These are phyloP conservation scores for Spiraea crenata DNA, from an alignment of 331 rosid genomes.

Conservation along the genomic window DNA sequence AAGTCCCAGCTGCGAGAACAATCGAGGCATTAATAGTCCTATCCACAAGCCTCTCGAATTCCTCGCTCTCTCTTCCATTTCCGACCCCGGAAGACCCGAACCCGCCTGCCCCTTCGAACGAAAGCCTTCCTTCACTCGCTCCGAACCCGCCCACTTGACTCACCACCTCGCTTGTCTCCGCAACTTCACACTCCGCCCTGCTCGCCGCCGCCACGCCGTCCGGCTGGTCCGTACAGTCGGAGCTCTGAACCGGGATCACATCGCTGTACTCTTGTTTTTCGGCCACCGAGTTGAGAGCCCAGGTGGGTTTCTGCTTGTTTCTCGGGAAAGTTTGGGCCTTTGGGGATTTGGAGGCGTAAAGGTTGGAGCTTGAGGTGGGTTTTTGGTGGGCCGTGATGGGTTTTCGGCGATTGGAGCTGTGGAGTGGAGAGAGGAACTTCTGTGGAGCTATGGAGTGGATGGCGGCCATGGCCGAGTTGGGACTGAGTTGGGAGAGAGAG, in stretches of 20 bases:
- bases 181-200: conserved; percentile 52
- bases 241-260: conserved; percentile 60
- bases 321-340: conserved; percentile 26
- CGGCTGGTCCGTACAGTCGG: conserved; percentile 56
- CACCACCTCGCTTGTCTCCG: conserved; percentile 47
- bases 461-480: conserved; percentile 53
- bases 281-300: conserved; percentile 33
- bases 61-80: conserved; percentile 29
- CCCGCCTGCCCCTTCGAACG: conserved; percentile 62
- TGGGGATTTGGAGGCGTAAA: conserved; percentile 25
- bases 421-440: conserved; percentile 38
- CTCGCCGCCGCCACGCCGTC: conserved; percentile 54
- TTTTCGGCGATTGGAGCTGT: conserved; percentile 36
- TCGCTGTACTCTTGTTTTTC: conserved; percentile 47
- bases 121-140: conserved; percentile 52
- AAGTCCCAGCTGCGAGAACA: conserved; percentile 72
- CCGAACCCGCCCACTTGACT: conserved; percentile 70
- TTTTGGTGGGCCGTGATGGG: conserved; percentile 18
- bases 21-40: conserved; percentile 77
- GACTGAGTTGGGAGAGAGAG: conserved; percentile 36
- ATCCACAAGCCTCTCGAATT: conserved; percentile 55
- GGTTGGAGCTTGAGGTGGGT: conserved; percentile 16
- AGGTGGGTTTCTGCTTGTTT: conserved; percentile 26
- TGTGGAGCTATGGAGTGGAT: conserved; percentile 55
- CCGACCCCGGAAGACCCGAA: conserved; percentile 55